A percentile compares a stretch with the other conserved stretches of the same genome.
These are phyloP conservation scores for Berkeleyomyces rouxiae DNA, from an alignment of 2,329 filamentous ascomycete species.

Conservation along the genomic window DNA sequence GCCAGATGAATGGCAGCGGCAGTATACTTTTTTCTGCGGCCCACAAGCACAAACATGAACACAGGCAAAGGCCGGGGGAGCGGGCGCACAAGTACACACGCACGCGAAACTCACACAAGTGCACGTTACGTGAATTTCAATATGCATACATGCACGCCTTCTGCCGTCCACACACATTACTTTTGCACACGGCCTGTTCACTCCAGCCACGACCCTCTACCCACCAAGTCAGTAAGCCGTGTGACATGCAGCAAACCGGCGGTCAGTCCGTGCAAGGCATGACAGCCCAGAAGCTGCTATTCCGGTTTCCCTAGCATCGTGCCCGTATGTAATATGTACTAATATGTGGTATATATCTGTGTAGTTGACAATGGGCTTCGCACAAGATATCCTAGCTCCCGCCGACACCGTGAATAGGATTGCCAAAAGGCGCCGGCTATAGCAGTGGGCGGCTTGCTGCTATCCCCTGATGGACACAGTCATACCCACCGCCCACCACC, in stretches of 20 bases:
- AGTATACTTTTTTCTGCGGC: neutral
- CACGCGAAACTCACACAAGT: neutral
- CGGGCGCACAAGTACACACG: neutral
- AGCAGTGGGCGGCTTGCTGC: too few relatives aligned
- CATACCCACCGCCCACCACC: too few relatives aligned
- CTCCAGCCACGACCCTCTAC: neutral
- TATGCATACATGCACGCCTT: neutral
- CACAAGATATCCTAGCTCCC: neutral
- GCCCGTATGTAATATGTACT: neutral
- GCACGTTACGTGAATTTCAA: neutral
- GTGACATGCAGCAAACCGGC: neutral
- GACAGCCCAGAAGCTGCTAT: neutral
- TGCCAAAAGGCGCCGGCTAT: neutral
- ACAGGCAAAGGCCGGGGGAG: neutral
- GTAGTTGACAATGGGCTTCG: neutral
- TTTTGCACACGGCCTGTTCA: neutral
- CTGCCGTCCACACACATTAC: neutral
- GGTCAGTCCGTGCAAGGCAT: neutral
- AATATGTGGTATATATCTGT: neutral
- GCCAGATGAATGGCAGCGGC: constrained; percentile 2
- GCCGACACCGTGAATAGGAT: neutral
- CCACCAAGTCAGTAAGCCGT: too few relatives aligned
- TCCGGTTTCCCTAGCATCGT: neutral
- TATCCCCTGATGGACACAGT: too few relatives aligned
- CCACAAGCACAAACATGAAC: neutral